Conservation (phyloP, 1,139 yeast genomes). For the Lodderomyces margitis region DNA sequence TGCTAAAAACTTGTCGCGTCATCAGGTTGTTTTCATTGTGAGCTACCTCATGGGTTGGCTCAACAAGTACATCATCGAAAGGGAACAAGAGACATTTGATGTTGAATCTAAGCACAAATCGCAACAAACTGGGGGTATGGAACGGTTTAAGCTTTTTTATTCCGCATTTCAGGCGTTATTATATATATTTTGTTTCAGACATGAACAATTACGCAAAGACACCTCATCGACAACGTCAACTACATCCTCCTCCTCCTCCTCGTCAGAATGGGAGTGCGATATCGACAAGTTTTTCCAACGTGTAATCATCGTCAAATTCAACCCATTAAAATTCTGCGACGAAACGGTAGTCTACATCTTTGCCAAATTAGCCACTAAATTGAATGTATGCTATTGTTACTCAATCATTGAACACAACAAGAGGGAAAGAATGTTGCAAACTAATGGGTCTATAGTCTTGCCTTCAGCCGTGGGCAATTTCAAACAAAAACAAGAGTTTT, state of each 20-base stretch:
- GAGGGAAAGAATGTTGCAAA: conserved; percentile 53
- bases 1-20: conserved; percentile 67
- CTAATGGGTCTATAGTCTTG: conserved; percentile 24
- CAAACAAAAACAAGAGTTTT: conserved; percentile 68
- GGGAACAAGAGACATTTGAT: conserved; percentile 75
- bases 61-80: conserved; percentile 71
- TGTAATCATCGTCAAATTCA: conserved; percentile 81
- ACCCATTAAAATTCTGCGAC: conserved; percentile 90
- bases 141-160: conserved; percentile 80
- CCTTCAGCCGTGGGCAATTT: conserved; percentile 42
- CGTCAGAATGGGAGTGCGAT: conserved; percentile 73
- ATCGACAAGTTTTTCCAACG: conserved; percentile 86
- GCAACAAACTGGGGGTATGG: conserved; percentile 56
- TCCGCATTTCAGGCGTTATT: conserved; percentile 91
- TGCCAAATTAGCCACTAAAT: conserved; percentile 88
- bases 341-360: conserved; percentile 92
- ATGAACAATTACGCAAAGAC: conserved; percentile 50
- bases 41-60: conserved; percentile 83
- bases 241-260: conserved; percentile 12
- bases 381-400: conserved; percentile 89
- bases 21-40: conserved; percentile 75
- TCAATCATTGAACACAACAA: conserved; percentile 90
- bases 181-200: conserved; percentile 89
- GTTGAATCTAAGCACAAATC: conserved; percentile 22
- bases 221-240: conserved; percentile 12